Evolutionary conservation across 2,329 filamentous ascomycete species (phyloP).

Genomic region (Paecilomyces sp.): DNA sequence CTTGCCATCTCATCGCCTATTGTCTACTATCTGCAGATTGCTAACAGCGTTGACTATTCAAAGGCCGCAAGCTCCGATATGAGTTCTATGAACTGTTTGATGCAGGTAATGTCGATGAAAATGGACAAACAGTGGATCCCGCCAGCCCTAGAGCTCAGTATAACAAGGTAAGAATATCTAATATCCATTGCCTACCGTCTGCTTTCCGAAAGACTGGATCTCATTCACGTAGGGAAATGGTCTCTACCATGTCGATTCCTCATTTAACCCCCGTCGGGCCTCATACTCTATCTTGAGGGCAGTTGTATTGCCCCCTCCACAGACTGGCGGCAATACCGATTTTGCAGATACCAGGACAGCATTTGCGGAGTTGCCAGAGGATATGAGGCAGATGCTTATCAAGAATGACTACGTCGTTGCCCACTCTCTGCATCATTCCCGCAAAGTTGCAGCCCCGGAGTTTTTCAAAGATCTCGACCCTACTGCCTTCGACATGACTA

Average conservation of each 20-base stretch:
- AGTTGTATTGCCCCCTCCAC: conserved; percentile 41
- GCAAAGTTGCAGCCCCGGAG: conserved; percentile 44
- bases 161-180: conserved; percentile 25
- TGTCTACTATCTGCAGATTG: too few species aligned
- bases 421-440: conserved; percentile 47
- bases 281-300: conserved; percentile 47
- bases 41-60: not conserved
- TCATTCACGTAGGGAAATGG: conserved; percentile 33
- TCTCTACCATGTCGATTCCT: conserved; percentile 51
- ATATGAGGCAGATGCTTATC: conserved; percentile 27
- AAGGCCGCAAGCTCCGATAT: conserved; percentile 42
- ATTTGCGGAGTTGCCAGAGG: conserved; percentile 38
- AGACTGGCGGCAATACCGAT: conserved; percentile 45
- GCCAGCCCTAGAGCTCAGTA: conserved; percentile 34
- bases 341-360: conserved; percentile 50
- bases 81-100: conserved; percentile 50
- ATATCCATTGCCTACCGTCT: not conserved
- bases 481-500: conserved; percentile 24
- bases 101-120: conserved; percentile 47
- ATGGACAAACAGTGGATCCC: conserved; percentile 37
- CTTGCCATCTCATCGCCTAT: too few species aligned
- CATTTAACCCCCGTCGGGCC: conserved; percentile 49
- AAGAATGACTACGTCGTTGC: conserved; percentile 39
- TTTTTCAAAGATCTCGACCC: conserved; percentile 43
- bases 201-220: not conserved